A percentile compares a stretch with the other conserved stretches of the same genome.
Conservation (phyloP, 768 basidiomycete genomes). For the Russula abietina region DNA sequence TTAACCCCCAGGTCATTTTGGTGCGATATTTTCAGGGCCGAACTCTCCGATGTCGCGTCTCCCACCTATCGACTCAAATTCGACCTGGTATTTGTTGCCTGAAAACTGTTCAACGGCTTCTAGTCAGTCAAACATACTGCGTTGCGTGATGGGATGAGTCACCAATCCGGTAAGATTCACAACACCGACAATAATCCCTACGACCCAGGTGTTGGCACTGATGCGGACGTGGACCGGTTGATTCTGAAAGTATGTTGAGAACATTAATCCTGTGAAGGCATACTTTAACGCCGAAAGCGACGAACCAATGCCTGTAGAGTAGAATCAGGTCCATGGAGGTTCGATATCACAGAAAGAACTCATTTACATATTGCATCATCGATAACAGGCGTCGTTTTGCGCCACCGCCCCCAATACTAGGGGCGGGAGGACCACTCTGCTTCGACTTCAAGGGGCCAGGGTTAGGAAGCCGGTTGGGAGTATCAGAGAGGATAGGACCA, state of each 20-base stretch:
- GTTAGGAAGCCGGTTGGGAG: too few relatives aligned
- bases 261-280: neutral
- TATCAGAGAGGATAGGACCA: too few relatives aligned
- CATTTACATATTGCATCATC: neutral
- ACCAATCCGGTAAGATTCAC: slow-evolving; percentile 25
- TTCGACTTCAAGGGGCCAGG: too few relatives aligned
- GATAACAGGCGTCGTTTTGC: too few relatives aligned
- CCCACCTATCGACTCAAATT: slow-evolving; percentile 9
- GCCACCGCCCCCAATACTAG: too few relatives aligned
- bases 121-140: neutral
- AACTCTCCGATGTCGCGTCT: slow-evolving; percentile 8
- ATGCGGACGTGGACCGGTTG: slow-evolving; percentile 31
- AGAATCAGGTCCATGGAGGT: neutral
- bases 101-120: slow-evolving; percentile 6
- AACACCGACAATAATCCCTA: slow-evolving; percentile 30
- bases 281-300: neutral
- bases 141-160: neutral
- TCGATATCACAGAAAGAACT: neutral
- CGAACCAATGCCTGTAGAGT: neutral
- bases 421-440: too few relatives aligned
- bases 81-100: neutral
- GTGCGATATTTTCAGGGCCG: neutral
- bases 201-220: slow-evolving; percentile 31
- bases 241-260: slow-evolving; percentile 17
- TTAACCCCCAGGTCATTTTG: neutral